These are phyloP conservation scores for Sanguinoderma infundibulare DNA, from an alignment of 1,284 basidiomycete species.

Conservation along the genomic window DNA sequence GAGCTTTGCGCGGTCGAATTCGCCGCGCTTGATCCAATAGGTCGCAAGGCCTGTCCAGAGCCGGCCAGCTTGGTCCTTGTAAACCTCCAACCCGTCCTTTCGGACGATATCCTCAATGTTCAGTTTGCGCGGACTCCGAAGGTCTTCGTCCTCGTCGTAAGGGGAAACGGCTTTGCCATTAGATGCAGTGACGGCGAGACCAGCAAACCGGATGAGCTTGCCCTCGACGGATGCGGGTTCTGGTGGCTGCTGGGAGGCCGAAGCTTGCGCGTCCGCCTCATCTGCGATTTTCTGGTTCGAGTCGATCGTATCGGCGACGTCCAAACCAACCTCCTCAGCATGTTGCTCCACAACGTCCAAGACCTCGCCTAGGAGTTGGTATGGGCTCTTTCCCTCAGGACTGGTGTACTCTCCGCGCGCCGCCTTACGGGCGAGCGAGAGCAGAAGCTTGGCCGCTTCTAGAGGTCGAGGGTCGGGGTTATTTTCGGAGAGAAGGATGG, in stretches of 20 bases:
- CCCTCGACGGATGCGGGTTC: conserved; percentile 60
- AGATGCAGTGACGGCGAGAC: conserved; percentile 63
- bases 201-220: conserved; percentile 76
- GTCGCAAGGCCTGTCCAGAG: conserved; percentile 97
- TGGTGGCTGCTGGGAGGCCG: conserved; percentile 32
- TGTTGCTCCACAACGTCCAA: conserved; percentile 91
- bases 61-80: conserved; percentile 96
- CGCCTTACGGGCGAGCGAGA: conserved; percentile 85
- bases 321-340: conserved; percentile 92
- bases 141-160: conserved; percentile 86
- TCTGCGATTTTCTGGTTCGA: conserved; percentile 51
- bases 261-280: conserved; percentile 35
- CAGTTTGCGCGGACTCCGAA: conserved; percentile 71
- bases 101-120: conserved; percentile 89
- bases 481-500: conserved; percentile 71
- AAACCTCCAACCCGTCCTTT: conserved; percentile 85
- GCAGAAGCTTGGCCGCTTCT: conserved; percentile 91
- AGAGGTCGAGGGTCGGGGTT: conserved; percentile 80
- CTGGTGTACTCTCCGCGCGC: conserved; percentile 84
- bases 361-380: conserved; percentile 93
- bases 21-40: conserved; percentile 97
- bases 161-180: conserved; percentile 52
- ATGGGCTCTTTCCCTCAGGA: conserved; percentile 94
- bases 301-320: conserved; percentile 73
- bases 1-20: conserved; percentile 87